phyloP scores from a whole-genome alignment of 2,329 filamentous ascomycete genomes.

The Rhexocercosporidium sp. region DNA sequence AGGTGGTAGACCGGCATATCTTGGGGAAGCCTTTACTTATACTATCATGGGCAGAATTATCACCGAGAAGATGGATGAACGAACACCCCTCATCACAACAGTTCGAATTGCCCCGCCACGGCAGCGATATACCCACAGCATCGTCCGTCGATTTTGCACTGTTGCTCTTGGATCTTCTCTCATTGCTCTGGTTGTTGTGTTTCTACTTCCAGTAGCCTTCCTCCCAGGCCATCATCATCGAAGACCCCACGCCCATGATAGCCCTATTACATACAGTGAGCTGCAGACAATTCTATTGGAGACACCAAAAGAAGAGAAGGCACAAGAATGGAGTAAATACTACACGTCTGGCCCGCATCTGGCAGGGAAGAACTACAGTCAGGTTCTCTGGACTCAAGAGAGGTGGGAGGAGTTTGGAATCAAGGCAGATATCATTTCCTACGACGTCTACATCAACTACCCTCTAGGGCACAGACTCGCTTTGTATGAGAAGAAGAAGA shows the following conservation, averaged over 20 bases:
- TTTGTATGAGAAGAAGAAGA: slow-evolving; percentile 58
- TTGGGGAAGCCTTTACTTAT: neutral
- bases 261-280: slow-evolving; percentile 51
- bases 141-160: slow-evolving; percentile 69
- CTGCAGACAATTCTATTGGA: slow-evolving; percentile 62
- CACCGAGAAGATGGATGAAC: slow-evolving; percentile 48
- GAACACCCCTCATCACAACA: slow-evolving; percentile 70
- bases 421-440: slow-evolving; percentile 66
- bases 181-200: slow-evolving; percentile 45
- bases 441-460: slow-evolving; percentile 81
- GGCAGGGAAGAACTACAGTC: slow-evolving; percentile 77
- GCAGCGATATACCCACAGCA: slow-evolving; percentile 63
- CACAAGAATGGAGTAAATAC: slow-evolving; percentile 76
- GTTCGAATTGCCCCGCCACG: slow-evolving; percentile 59
- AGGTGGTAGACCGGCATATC: neutral
- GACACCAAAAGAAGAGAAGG: slow-evolving; percentile 61
- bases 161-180: slow-evolving; percentile 62
- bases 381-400: slow-evolving; percentile 73
- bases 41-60: slow-evolving; percentile 24
- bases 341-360: slow-evolving; percentile 79
- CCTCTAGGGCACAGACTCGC: slow-evolving; percentile 73
- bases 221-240: slow-evolving; percentile 41
- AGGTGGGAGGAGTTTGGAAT: slow-evolving; percentile 76
- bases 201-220: slow-evolving; percentile 55
- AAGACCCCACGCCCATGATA: slow-evolving; percentile 39